Conservation (phyloP, 192 early-diverging fungal genomes). For the Radiomyces spectabilis region DNA sequence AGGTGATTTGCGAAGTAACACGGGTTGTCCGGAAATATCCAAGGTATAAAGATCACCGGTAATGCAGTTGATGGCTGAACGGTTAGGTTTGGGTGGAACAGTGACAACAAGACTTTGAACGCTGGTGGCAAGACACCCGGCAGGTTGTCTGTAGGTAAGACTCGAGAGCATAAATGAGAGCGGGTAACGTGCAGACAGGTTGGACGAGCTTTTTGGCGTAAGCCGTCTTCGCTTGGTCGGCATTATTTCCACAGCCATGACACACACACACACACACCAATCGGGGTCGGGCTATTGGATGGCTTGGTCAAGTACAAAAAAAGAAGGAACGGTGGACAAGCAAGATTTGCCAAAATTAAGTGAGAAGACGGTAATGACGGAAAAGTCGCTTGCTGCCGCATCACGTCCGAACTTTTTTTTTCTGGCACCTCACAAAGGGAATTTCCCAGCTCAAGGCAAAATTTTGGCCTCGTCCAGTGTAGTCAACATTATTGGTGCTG, state of each 20-base stretch:
- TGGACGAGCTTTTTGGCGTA: not conserved
- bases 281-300: too few species aligned
- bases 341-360: too few species aligned
- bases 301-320: too few species aligned
- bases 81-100: constrained; percentile 4
- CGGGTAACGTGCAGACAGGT: not conserved
- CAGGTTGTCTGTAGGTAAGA: constrained; percentile 8
- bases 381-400: too few species aligned
- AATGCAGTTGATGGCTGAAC: not conserved
- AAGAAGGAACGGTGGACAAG: too few species aligned
- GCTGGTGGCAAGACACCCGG: not conserved
- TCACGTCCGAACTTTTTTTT: too few species aligned
- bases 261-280: too few species aligned
- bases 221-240: not conserved
- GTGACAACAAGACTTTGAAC: constrained; percentile 4
- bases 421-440: too few species aligned
- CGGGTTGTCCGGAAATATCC: not conserved
- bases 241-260: not conserved
- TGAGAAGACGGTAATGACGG: too few species aligned
- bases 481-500: too few species aligned
- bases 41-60: constrained; percentile 9
- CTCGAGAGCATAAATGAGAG: constrained; percentile 2
- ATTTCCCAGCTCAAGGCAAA: too few species aligned
- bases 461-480: too few species aligned
- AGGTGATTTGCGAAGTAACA: not conserved